Evolutionary conservation across 441 rosid genomes (phyloP), one percentile per base, ranked within the genome.

Genomic region (Theobroma grandiflorum): DNA sequence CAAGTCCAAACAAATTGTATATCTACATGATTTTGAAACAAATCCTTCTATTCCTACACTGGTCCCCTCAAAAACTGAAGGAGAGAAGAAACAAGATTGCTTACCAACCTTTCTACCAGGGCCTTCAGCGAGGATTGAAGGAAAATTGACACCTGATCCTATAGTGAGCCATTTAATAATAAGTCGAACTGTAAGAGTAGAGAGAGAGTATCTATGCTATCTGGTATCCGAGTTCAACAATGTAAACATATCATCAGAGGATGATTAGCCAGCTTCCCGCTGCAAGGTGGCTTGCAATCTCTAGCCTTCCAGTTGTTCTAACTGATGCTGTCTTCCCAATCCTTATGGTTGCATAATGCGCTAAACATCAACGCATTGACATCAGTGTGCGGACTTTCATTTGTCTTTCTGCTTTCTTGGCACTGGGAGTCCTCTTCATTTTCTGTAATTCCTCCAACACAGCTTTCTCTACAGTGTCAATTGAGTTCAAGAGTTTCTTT

Each of bases 401-500:
- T 61, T 96, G 94, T 70, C 92, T 81, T 70, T 89, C 94, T 15
- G 85, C 94, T 69, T 80, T 89, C 80, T 82, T 91, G 0, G 98
- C 97, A 5, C 68, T 84, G 2, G 98, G 94, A 22, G 93, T 94
- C 88, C 87, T 88, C 84, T 91, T 89, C 77, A 94, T 71, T 64
- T 86, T 94, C 76, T 78, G 83, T 66, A 94, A 77, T 77, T 94
- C 97, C 71, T 89, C 92, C 92, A 85, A 89, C 57, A 96, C 96
- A 45, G 83, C 92, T 75, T 90, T 89, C 85, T 88, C 93, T 1
- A 93, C 96, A 8, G 84, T 82, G 82, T 96, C 98, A 26, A 96
- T 92, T 35, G 98, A 89, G 78, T 91, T 84, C 79, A 96, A 79
- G 4, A 96, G 93, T 72, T 94, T 96, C 88, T 89, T 93, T 84